Evolutionary conservation across 2,329 filamentous ascomycete species (phyloP).

Genomic region (Nothopassalora personata): DNA sequence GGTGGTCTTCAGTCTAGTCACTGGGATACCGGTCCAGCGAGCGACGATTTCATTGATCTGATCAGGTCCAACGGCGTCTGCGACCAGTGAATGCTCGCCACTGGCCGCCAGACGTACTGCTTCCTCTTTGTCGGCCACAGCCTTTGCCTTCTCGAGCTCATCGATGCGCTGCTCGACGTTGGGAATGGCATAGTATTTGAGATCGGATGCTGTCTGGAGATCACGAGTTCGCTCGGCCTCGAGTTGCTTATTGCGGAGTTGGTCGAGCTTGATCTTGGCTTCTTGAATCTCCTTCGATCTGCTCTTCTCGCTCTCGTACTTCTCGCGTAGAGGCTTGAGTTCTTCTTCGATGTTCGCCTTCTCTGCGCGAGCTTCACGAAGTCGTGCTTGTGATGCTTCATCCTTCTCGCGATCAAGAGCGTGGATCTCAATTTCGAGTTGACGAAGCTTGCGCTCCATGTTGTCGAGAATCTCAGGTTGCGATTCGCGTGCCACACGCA

Average conservation of each 20-base stretch:
- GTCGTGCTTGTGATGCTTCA: constrained; percentile 77
- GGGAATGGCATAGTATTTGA: constrained; percentile 95
- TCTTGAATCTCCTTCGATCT: constrained; percentile 51
- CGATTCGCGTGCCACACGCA: constrained; percentile 89
- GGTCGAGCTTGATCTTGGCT: constrained; percentile 89
- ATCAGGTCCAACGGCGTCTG: constrained; percentile 89
- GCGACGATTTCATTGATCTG: constrained; percentile 99
- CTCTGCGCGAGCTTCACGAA: constrained; percentile 79
- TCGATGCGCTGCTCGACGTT: constrained; percentile 80
- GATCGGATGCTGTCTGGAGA: constrained; percentile 79
- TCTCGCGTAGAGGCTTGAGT: constrained; percentile 81
- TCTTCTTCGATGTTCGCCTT: constrained; percentile 94
- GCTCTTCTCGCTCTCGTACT: constrained; percentile 90
- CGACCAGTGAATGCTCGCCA: constrained; percentile 64
- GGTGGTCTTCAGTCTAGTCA: constrained; percentile 85
- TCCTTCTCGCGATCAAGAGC: constrained; percentile 91
- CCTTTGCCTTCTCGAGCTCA: constrained; percentile 69
- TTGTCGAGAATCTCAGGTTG: constrained; percentile 95
- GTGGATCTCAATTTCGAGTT: constrained; percentile 96
- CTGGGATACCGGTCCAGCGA: constrained; percentile 96
- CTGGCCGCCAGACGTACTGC: constrained; percentile 53
- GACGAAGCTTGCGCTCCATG: constrained; percentile 80
- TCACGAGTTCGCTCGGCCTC: constrained; percentile 87
- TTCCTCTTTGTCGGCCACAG: constrained; percentile 71
- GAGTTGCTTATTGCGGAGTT: constrained; percentile 83